These are phyloP conservation scores for Ustilago tritici DNA, from an alignment of 1,284 basidiomycete genomes.

Conservation along the genomic window DNA sequence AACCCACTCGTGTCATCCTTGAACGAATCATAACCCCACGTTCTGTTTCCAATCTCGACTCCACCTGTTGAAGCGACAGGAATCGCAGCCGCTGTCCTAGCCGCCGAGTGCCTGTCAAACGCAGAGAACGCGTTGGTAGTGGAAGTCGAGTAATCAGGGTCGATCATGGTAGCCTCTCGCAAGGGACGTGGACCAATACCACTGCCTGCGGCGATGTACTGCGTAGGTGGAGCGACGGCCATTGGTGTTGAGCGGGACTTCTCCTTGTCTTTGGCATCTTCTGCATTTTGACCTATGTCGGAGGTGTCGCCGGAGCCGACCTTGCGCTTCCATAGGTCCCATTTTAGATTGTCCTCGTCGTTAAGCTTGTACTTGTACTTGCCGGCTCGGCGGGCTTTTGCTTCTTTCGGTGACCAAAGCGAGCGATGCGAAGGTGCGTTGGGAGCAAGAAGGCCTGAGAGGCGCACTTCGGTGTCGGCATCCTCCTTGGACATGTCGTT, in stretches of 20 bases:
- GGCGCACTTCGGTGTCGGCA: conserved; percentile 44
- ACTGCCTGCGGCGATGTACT: conserved; percentile 43
- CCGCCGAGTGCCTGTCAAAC: conserved; percentile 36
- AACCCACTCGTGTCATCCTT: conserved; percentile 51
- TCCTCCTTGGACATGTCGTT: conserved; percentile 52
- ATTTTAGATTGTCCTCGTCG: conserved; percentile 57
- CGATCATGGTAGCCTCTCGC: conserved; percentile 46
- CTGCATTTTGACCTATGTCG: neutral
- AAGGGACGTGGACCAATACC: conserved; percentile 45
- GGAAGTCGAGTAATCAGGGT: conserved; percentile 26
- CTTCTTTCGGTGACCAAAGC: conserved; percentile 49
- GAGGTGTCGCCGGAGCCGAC: conserved; percentile 15
- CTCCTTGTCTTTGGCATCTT: conserved; percentile 8
- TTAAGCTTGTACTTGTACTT: conserved; percentile 54
- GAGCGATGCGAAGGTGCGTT: conserved; percentile 63
- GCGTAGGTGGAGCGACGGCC: conserved; percentile 44
- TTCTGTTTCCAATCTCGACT: conserved; percentile 37
- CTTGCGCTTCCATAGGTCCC: conserved; percentile 57
- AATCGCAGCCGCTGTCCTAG: conserved; percentile 7
- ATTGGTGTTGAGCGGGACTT: conserved; percentile 46
- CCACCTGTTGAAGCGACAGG: conserved; percentile 17
- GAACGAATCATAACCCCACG: conserved; percentile 52
- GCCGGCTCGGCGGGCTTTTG: conserved; percentile 40
- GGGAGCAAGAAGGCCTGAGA: conserved; percentile 61
- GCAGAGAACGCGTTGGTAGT: conserved; percentile 28